Evolutionary conservation across 1,284 basidiomycete genomes (phyloP).

Genomic region (Entoloma clypeatum): DNA sequence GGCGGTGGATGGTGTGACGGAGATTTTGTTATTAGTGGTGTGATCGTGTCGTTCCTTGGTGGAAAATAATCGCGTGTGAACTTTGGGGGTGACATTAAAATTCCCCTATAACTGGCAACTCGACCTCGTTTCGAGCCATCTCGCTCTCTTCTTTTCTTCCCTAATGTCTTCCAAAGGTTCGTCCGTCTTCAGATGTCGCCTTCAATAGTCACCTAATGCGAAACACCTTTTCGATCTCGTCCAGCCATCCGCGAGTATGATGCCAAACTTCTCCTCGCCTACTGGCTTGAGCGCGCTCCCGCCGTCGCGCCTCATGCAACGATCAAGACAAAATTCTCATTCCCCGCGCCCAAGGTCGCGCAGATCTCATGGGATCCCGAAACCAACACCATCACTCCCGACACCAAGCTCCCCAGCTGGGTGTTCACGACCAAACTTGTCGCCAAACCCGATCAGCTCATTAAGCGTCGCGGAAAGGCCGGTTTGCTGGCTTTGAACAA

Average conservation of each 20-base stretch:
- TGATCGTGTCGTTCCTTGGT: too few relatives aligned
- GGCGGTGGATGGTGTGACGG: too few relatives aligned
- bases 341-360: conserved; percentile 69
- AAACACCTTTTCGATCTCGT: conserved; percentile 11
- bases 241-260: conserved; percentile 91
- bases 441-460: conserved; percentile 95
- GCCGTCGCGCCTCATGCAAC: conserved; percentile 44
- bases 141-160: conserved; percentile 10
- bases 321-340: conserved; percentile 60
- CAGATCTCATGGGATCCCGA: conserved; percentile 86
- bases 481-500: conserved; percentile 95
- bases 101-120: conserved; percentile 23
- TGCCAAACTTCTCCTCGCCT: conserved; percentile 89
- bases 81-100: conserved; percentile 25
- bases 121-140: conserved; percentile 15
- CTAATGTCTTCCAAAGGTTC: conserved; percentile 53
- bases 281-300: conserved; percentile 90
- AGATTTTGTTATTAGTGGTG: too few relatives aligned
- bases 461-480: conserved; percentile 99
- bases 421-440: conserved; percentile 86
- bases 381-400: conserved; percentile 77
- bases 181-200: conserved; percentile 17
- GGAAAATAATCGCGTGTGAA: conserved; percentile 24
- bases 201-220: conserved; percentile 5
- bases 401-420: conserved; percentile 53